These are phyloP conservation scores for Colletotrichum brevisporum DNA, from an alignment of 2,329 filamentous ascomycete genomes.

Conservation along the genomic window DNA sequence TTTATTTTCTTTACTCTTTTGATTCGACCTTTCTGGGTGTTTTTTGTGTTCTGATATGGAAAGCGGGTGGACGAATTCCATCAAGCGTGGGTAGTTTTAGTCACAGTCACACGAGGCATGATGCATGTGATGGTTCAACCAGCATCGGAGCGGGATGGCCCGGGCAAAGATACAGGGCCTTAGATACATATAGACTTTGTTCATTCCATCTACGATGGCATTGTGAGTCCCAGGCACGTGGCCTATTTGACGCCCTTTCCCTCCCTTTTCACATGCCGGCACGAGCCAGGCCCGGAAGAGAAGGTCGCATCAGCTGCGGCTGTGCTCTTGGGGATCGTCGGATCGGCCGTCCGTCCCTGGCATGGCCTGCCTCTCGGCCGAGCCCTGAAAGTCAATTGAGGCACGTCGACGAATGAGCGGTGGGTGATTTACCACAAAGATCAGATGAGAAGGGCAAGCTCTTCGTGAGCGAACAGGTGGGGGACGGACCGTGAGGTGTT, in stretches of 20 bases:
- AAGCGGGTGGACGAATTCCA: constrained; percentile 30
- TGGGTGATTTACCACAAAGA: neutral
- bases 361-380: constrained; percentile 12
- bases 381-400: constrained; percentile 10
- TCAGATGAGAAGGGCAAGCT: neutral
- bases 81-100: constrained; percentile 11
- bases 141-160: constrained; percentile 35
- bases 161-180: constrained; percentile 29
- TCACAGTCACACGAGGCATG: constrained; percentile 32
- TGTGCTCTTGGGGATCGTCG: constrained; percentile 25
- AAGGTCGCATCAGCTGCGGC: constrained; percentile 33
- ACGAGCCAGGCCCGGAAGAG: constrained; percentile 19
- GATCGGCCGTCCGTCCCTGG: constrained; percentile 19
- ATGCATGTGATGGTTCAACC: constrained; percentile 29
- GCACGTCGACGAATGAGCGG: neutral
- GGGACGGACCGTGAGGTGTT: neutral
- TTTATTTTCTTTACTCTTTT: constrained; percentile 5
- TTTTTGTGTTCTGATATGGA: constrained; percentile 9
- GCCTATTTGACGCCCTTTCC: neutral
- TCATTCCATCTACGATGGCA: neutral
- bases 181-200: constrained; percentile 38
- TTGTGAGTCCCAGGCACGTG: neutral
- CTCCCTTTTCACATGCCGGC: constrained; percentile 2
- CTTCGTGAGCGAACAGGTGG: neutral
- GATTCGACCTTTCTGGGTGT: neutral